A percentile compares a stretch with the other conserved stretches of the same genome.
Evolutionary conservation across 257 asterid genomes (phyloP).

Genomic region (Rehmannia glutinosa): DNA sequence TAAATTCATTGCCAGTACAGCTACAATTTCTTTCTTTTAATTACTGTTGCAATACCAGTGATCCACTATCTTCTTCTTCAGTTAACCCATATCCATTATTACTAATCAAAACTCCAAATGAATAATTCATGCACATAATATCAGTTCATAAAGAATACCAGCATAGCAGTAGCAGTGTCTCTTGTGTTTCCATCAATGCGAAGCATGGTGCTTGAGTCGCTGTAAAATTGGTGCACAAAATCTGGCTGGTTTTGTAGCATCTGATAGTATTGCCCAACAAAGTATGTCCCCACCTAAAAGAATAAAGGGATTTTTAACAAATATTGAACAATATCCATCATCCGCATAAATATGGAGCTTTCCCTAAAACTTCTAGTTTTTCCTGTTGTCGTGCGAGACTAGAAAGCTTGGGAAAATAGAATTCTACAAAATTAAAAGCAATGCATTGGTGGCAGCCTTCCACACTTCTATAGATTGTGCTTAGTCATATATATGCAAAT

Average conservation of each 20-base stretch:
- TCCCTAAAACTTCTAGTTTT: neutral
- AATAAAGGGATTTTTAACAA: slow-evolving; percentile 13
- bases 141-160: slow-evolving; percentile 42
- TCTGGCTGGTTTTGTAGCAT: slow-evolving; percentile 87
- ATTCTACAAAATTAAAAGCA: neutral
- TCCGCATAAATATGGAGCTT: neutral
- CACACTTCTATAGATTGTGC: too few species aligned
- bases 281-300: slow-evolving; percentile 88
- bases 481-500: too few species aligned
- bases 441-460: neutral
- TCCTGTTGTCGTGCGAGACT: neutral
- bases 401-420: neutral
- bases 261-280: slow-evolving; percentile 95
- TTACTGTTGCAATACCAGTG: neutral
- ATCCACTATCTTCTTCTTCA: neutral
- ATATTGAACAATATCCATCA: slow-evolving; percentile 4
- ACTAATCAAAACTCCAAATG: neutral
- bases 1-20: neutral
- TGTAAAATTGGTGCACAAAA: slow-evolving; percentile 79
- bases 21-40: neutral
- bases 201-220: slow-evolving; percentile 87
- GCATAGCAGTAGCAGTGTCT: slow-evolving; percentile 80
- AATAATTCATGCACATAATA: slow-evolving; percentile 11
- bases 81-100: neutral
- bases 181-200: slow-evolving; percentile 77